These are phyloP conservation scores for Mortierella sp. DNA, from an alignment of 371 early-diverging fungal genomes.

Conservation along the genomic window DNA sequence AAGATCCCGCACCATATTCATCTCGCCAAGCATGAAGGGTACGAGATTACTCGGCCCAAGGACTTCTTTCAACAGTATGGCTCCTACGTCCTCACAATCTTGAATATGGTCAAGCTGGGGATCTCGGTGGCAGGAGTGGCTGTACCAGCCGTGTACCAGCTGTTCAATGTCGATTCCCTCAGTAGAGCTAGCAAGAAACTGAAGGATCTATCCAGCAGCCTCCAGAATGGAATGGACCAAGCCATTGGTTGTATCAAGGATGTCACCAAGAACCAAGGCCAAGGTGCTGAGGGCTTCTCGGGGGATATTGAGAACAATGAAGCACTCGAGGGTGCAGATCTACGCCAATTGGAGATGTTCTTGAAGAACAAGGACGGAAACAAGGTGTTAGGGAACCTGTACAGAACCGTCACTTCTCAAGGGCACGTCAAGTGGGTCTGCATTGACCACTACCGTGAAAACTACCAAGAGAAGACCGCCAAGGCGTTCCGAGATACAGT, in stretches of 20 bases:
- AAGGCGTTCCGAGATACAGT: too few species aligned
- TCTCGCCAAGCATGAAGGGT: constrained; percentile 14
- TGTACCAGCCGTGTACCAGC: neutral
- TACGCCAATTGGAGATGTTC: constrained; percentile 9
- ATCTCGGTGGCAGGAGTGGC: constrained; percentile 1
- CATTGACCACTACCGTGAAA: too few species aligned
- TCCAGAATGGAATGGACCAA: too few species aligned
- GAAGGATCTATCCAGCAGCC: too few species aligned
- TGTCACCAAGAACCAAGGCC: too few species aligned
- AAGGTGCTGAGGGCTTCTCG: neutral
- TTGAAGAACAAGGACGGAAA: too few species aligned
- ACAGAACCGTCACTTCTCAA: too few species aligned
- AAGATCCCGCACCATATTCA: constrained; percentile 4
- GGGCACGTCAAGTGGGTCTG: too few species aligned
- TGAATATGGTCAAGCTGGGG: constrained; percentile 6
- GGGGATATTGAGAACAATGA: neutral
- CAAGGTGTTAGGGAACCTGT: too few species aligned
- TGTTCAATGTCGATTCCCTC: neutral
- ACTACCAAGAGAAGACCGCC: too few species aligned
- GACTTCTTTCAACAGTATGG: constrained; percentile 12
- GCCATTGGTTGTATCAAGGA: too few species aligned
- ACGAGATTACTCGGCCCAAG: neutral
- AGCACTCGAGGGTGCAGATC: constrained; percentile 26
- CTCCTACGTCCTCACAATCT: constrained; percentile 3
- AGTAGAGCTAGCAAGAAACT: too few species aligned